Base-by-base conservation (phyloP, 192 early-diverging fungal species). In the Dissophora ornata region DNA sequence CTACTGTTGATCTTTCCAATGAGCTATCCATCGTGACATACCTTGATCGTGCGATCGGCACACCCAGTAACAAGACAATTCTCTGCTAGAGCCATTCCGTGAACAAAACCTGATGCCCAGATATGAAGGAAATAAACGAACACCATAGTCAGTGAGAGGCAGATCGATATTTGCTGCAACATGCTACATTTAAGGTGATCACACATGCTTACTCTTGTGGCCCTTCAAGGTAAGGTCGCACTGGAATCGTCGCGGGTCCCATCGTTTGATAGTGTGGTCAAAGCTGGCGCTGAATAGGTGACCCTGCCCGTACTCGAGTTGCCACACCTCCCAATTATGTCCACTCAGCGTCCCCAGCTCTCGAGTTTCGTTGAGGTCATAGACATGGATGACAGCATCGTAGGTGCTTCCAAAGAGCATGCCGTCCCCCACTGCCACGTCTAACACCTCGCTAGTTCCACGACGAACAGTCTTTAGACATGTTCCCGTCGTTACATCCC, bases 251-350 rank as follows among this genome's bases (percentile, higher is more conserved):
- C 83, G 67, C 15, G 80, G 62, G 40, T 84, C 81, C 83, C 83
- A 84, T 1, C 83, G 71, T 49, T 80, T 80, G 34, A 84, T 82
- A 16, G 83, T 83, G 29, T 84, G 83, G 16, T 84, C 83, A 67
- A 84, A 84, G 50, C 79, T 81, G 29, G 63, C 83, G 53, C 79
- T 81, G 52, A 84, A 84, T 32, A 84, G 42, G 28, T 62, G 60
- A 1, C 83, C 83, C 38, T 85, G 80, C 7, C 70, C 65, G 67
- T 84, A 85, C 40, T 82, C 80, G 8, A 88, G 71, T 40, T 88
- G 82, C 87, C 87, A 88, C 0, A 88, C 87, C 44, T 88, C 87
- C 87, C 87, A 88, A 34, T 86, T 88, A 60, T 88, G 87, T 1
- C 87, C 87, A 57, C 79, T 75, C 30, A 88, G 42, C 2, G 83